Evolutionary conservation across 208 protist species (phyloP).

Genomic region (Trypanosoma caninum): DNA sequence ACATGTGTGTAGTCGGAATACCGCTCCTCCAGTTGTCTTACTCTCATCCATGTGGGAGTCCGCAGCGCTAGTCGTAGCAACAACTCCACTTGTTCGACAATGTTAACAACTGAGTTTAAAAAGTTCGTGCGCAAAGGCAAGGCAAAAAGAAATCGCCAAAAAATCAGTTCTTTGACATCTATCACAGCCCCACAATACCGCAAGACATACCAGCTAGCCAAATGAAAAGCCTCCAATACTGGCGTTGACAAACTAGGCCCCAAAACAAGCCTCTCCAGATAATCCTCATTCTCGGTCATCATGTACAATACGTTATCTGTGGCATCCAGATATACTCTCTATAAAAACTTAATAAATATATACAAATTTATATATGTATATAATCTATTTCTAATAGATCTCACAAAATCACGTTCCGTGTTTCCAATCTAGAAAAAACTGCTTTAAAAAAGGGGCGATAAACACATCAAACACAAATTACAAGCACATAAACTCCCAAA

Average conservation of each 20-base stretch:
- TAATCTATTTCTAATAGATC: too few species aligned
- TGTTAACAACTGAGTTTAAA: not conserved
- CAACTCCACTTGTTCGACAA: conserved; percentile 41
- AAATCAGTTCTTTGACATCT: conserved; percentile 27
- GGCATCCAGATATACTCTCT: too few species aligned
- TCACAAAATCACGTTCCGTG: too few species aligned
- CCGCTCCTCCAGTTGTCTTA: conserved; percentile 35
- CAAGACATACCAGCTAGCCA: conserved; percentile 47
- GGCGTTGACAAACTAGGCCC: not conserved
- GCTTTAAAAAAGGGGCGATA: too few species aligned
- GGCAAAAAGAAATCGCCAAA: conserved; percentile 22
- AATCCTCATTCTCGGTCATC: not conserved
- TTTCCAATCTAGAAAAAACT: too few species aligned
- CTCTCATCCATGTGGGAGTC: conserved; percentile 33
- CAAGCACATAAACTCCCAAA: too few species aligned
- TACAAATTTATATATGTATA: conserved; percentile 8
- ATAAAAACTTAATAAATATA: too few species aligned
- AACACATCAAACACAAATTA: too few species aligned
- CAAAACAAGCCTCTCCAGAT: not conserved
- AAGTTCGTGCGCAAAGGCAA: not conserved
- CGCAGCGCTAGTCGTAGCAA: conserved; percentile 53
- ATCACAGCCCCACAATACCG: conserved; percentile 34
- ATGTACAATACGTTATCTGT: not conserved
- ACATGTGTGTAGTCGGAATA: conserved; percentile 61
- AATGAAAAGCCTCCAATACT: conserved; percentile 47